Percentiles rank a stretch among this genome's conserved stretches.
phyloP scores from a whole-genome alignment of 805 yeast species.

The Priceomyces melissophilus region DNA sequence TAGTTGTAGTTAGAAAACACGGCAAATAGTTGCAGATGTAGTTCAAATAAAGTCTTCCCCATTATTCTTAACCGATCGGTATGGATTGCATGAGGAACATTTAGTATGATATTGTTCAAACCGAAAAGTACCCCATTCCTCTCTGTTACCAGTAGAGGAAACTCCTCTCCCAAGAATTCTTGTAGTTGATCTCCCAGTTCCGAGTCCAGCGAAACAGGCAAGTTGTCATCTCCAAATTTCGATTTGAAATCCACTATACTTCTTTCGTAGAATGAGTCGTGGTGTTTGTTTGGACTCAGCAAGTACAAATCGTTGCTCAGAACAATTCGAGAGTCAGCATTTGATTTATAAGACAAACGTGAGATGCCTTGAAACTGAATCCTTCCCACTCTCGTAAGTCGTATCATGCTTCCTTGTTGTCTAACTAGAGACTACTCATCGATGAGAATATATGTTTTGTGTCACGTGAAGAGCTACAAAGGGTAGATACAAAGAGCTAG shows the following conservation, averaged over 20 bases:
- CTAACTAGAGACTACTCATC: too few species aligned
- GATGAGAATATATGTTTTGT: too few species aligned
- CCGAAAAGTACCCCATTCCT: conserved; percentile 28
- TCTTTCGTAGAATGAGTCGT: conserved; percentile 13
- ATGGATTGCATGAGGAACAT: conserved; percentile 1
- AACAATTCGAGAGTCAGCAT: conserved; percentile 7
- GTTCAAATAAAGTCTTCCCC: conserved; percentile 23
- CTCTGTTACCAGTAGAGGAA: conserved; percentile 24
- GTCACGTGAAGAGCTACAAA: too few species aligned
- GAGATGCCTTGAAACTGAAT: too few species aligned
- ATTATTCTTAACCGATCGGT: conserved; percentile 21
- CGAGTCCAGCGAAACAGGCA: conserved; percentile 7
- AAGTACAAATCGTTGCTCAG: conserved; percentile 23
- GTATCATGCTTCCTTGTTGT: too few species aligned
- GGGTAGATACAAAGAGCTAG: too few species aligned
- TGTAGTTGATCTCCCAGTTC: conserved; percentile 17
- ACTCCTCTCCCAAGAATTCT: conserved; percentile 22
- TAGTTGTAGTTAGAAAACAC: conserved; percentile 27
- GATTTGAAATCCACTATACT: conserved; percentile 13
- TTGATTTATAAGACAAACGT: too few species aligned
- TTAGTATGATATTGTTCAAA: conserved; percentile 16
- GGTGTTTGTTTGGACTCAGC: too few species aligned
- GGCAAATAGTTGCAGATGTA: conserved; percentile 20
- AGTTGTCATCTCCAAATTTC: conserved; percentile 9
- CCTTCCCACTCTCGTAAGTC: too few species aligned